These are phyloP conservation scores for Erysimum cheiri DNA, from an alignment of 441 rosid genomes.

Conservation along the genomic window DNA sequence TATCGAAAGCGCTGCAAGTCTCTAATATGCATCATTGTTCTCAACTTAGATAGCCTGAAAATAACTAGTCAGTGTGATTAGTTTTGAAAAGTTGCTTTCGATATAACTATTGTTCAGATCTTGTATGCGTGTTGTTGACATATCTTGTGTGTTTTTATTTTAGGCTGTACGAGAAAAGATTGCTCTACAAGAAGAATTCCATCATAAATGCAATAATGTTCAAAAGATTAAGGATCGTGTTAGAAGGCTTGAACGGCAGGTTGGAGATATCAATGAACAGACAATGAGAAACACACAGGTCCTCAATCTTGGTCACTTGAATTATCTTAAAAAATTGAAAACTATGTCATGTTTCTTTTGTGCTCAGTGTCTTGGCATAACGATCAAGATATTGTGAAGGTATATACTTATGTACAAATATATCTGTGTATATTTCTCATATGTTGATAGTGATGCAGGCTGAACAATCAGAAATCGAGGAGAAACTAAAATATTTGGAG, in stretches of 20 bases:
- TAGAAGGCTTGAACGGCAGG: conserved; percentile 68
- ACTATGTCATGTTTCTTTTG: conserved; percentile 20
- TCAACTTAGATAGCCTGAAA: conserved; percentile 22
- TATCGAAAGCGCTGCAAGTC: conserved; percentile 11
- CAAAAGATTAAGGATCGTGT: conserved; percentile 56
- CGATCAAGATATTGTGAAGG: conserved; percentile 7
- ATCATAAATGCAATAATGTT: conserved; percentile 49
- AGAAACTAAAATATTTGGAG: conserved; percentile 62
- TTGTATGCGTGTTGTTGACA: conserved; percentile 12
- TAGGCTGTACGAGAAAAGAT: conserved; percentile 77
- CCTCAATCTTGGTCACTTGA: conserved; percentile 23
- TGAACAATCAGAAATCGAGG: conserved; percentile 87
- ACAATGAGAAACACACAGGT: conserved; percentile 87
- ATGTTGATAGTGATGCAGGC: conserved; percentile 56
- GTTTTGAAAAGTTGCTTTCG: conserved; percentile 15
- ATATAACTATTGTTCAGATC: not conserved
- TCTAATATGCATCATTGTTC: not conserved
- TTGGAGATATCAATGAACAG: conserved; percentile 74
- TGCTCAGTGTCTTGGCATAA: conserved; percentile 26
- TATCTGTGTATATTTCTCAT: conserved; percentile 30
- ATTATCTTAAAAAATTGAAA: not conserved
- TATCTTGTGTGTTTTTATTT: conserved; percentile 24
- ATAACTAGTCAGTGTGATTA: conserved; percentile 1
- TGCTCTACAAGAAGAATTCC: conserved; percentile 65
- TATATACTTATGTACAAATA: conserved; percentile 6